phyloP scores from a whole-genome alignment of 768 basidiomycete genomes.

The Chalciporus piperatus region DNA sequence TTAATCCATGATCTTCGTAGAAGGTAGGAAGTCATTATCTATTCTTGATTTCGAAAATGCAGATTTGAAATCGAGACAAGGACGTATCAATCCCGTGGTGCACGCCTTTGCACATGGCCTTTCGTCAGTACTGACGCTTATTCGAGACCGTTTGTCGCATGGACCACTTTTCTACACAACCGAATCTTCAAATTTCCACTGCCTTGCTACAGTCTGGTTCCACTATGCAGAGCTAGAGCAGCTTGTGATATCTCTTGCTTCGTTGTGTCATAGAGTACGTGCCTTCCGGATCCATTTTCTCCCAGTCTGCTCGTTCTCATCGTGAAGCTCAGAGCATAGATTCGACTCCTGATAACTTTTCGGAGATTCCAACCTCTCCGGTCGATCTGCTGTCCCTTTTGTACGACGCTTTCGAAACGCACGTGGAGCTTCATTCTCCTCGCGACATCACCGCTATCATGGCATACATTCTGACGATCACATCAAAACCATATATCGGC shows the following conservation, averaged over 20 bases:
- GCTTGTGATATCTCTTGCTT: constrained; percentile 49
- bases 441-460: constrained; percentile 49
- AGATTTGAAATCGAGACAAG: constrained; percentile 33
- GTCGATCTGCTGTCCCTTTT: constrained; percentile 56
- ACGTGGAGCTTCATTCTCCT: constrained; percentile 54
- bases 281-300: neutral
- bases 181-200: constrained; percentile 12
- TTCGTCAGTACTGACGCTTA: constrained; percentile 49
- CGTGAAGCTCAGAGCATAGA: constrained; percentile 25
- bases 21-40: constrained; percentile 39
- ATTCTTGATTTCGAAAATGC: constrained; percentile 3
- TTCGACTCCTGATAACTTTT: constrained; percentile 38
- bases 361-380: constrained; percentile 42
- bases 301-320: constrained; percentile 1
- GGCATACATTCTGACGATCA: constrained; percentile 64
- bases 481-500: constrained; percentile 63
- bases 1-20: constrained; percentile 45
- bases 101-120: constrained; percentile 68
- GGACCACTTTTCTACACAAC: constrained; percentile 37
- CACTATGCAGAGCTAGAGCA: constrained; percentile 51
- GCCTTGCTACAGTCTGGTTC: constrained; percentile 45
- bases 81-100: constrained; percentile 49
- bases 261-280: constrained; percentile 60
- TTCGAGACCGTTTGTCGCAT: constrained; percentile 45
- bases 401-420: constrained; percentile 52